Conservation (phyloP, 345 rosid species). For the Corymbia maculata region DNA sequence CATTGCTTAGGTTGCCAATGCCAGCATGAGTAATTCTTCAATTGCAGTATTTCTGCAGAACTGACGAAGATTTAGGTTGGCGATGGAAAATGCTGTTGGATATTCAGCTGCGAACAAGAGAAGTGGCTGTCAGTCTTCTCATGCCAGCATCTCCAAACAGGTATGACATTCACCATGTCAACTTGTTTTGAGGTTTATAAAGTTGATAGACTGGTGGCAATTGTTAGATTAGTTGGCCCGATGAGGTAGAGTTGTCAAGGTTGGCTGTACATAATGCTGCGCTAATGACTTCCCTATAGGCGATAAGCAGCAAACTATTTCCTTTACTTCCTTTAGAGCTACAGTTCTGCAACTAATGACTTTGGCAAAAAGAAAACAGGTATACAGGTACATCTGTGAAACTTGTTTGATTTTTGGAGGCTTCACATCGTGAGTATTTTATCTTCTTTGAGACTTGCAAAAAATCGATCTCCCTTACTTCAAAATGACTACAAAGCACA, state of each 20-base stretch:
- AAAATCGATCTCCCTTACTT: background rate
- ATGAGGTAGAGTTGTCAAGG: background rate
- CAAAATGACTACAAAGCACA: background rate
- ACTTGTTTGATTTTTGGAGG: background rate
- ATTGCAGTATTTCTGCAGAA: slow-evolving; percentile 30
- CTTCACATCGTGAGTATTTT: background rate
- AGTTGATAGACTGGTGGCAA: background rate
- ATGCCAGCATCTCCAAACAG: slow-evolving; percentile 15
- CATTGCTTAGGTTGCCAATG: background rate
- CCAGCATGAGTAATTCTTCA: slow-evolving; percentile 2
- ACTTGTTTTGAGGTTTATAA: background rate
- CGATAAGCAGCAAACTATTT: background rate
- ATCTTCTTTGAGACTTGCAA: background rate
- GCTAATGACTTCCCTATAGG: background rate
- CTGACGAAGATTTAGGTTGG: slow-evolving; percentile 22
- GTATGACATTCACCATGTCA: background rate
- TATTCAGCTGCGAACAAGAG: slow-evolving; percentile 22
- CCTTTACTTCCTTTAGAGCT: background rate
- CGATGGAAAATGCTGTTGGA: slow-evolving; percentile 38
- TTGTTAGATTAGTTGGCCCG: background rate
- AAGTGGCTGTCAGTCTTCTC: slow-evolving; percentile 20
- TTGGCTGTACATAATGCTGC: background rate
- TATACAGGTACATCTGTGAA: background rate
- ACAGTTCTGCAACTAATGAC: background rate
- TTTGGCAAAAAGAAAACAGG: background rate